A percentile compares a stretch with the other conserved stretches of the same genome.
Conservation (phyloP, 208 protist species). For the Trypanosoma scelopori region DNA sequence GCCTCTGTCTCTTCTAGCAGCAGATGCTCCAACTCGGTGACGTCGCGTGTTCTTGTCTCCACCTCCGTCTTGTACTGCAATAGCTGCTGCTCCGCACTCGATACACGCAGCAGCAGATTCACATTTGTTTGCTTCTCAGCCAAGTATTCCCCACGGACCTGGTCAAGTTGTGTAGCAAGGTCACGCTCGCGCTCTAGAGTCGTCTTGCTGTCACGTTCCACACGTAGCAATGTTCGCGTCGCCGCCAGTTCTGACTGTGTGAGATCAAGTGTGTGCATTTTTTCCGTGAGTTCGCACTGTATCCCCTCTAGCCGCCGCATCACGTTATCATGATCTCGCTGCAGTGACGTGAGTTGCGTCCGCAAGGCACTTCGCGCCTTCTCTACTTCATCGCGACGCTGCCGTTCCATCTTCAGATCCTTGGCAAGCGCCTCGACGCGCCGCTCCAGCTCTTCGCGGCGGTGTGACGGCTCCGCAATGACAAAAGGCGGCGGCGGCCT, state of each 20-base stretch:
- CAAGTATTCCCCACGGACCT: constrained; percentile 56
- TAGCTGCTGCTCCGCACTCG: constrained; percentile 49
- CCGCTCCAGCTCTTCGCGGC: constrained; percentile 8
- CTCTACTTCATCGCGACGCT: constrained; percentile 13
- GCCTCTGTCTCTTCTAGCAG: constrained; percentile 78
- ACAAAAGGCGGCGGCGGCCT: constrained; percentile 9
- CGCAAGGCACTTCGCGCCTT: constrained; percentile 9
- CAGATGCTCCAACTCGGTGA: constrained; percentile 64
- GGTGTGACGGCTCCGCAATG: not conserved
- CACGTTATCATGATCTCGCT: constrained; percentile 25
- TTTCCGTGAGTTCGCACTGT: constrained; percentile 43
- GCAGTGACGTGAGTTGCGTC: constrained; percentile 31
- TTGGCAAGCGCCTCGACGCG: constrained; percentile 2
- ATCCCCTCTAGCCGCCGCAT: constrained; percentile 42
- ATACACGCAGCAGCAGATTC: constrained; percentile 61
- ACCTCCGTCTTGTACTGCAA: constrained; percentile 35
- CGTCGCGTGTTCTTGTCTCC: constrained; percentile 33
- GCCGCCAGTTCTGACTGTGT: constrained; percentile 30
- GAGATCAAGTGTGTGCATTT: constrained; percentile 22
- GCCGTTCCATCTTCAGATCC: not conserved
- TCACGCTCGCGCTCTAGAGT: constrained; percentile 1
- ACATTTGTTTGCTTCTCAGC: constrained; percentile 77
- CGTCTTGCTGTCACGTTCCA: constrained; percentile 16
- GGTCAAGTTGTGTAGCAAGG: constrained; percentile 40
- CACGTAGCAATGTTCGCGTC: constrained; percentile 30